Percentiles rank a stretch among this genome's conserved stretches.
These are phyloP conservation scores for Leptographium radiaticola DNA, from an alignment of 2,329 filamentous ascomycete species.

Conservation along the genomic window DNA sequence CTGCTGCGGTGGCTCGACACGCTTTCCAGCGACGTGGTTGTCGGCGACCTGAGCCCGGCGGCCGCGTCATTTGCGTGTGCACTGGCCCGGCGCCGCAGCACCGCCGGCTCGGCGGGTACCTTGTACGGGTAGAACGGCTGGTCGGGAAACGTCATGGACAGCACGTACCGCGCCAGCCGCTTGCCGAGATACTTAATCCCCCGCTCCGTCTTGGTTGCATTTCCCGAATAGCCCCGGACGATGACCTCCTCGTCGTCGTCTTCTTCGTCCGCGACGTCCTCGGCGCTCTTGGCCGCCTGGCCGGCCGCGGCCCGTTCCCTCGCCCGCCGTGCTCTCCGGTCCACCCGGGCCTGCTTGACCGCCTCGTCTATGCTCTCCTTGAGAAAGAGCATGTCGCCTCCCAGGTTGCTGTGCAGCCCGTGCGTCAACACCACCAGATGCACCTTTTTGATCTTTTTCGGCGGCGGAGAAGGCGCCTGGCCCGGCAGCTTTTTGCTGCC, in stretches of 20 bases:
- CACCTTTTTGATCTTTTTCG: slow-evolving; percentile 47
- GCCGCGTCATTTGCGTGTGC: not conserved
- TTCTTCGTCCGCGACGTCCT: slow-evolving; percentile 16
- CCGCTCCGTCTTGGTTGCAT: slow-evolving; percentile 80
- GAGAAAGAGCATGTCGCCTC: slow-evolving; percentile 90
- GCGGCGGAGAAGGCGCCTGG: not conserved
- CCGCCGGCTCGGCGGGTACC: slow-evolving; percentile 25
- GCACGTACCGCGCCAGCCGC: slow-evolving; percentile 77
- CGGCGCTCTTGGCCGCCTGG: slow-evolving; percentile 13
- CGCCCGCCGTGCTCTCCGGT: slow-evolving; percentile 48
- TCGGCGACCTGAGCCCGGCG: not conserved
- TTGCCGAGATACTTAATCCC: slow-evolving; percentile 97
- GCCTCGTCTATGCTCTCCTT: slow-evolving; percentile 94
- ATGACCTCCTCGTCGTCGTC: slow-evolving; percentile 75
- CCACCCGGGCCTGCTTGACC: slow-evolving; percentile 58
- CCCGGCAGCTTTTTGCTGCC: slow-evolving; percentile 2
- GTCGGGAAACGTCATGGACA: slow-evolving; percentile 85
- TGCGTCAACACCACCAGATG: slow-evolving; percentile 90
- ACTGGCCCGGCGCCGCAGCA: not conserved
- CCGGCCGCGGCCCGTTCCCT: slow-evolving; percentile 21
- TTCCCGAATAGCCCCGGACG: slow-evolving; percentile 79
- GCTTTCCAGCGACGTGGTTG: slow-evolving; percentile 3
- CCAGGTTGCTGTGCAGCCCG: slow-evolving; percentile 88
- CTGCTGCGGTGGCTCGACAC: slow-evolving; percentile 31
- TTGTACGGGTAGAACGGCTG: slow-evolving; percentile 70